These are phyloP conservation scores for Penicillium desertorum DNA, from an alignment of 495 filamentous ascomycete species.

Conservation along the genomic window DNA sequence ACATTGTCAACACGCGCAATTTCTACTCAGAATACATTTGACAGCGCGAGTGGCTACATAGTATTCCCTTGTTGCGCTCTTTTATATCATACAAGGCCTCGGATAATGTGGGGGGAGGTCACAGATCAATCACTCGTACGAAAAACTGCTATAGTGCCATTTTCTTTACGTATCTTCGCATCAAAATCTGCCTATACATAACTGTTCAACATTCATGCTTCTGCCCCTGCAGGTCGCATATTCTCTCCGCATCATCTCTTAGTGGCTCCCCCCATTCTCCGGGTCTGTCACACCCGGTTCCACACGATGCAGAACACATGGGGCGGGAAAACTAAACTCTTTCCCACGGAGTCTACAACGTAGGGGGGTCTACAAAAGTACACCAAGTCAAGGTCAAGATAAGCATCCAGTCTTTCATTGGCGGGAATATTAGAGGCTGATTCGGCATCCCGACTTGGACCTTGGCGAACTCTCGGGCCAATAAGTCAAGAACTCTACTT, in stretches of 20 bases:
- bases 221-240: background rate
- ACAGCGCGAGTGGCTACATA: background rate
- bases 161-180: background rate
- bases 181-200: background rate
- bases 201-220: background rate
- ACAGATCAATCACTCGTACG: background rate
- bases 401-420: background rate
- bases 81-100: background rate
- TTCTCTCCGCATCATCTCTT: background rate
- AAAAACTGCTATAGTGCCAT: background rate
- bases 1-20: too few relatives aligned
- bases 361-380: background rate
- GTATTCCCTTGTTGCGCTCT: background rate
- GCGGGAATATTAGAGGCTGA: background rate
- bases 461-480: background rate
- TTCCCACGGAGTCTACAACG: background rate
- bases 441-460: conserved; percentile 1
- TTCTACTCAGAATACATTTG: background rate
- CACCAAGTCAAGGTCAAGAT: background rate
- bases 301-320: conserved; percentile 2
- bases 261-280: background rate
- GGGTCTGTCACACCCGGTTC: background rate
- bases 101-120: background rate
- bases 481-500: background rate
- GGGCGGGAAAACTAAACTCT: background rate